Percentiles rank a stretch among this genome's conserved stretches.
These are phyloP conservation scores for Blastobotrys terrestris DNA, from an alignment of 805 yeast genomes.

Conservation along the genomic window DNA sequence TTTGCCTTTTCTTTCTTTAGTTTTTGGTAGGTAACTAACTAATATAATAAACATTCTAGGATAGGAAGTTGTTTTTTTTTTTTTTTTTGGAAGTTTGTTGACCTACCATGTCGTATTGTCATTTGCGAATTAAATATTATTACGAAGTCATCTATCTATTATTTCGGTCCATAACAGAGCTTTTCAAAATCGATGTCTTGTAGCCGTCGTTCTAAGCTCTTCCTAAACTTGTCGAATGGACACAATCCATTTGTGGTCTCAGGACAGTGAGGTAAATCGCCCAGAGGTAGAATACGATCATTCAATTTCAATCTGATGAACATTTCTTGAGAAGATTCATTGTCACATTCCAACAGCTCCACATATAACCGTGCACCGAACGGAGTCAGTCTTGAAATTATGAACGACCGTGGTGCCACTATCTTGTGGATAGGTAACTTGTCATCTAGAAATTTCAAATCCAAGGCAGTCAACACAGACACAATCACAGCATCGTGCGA, in stretches of 20 bases:
- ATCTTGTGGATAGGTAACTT: constrained; percentile 43
- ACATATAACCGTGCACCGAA: constrained; percentile 37
- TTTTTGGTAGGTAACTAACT: not conserved
- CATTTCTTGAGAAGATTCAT: constrained; percentile 10
- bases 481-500: constrained; percentile 69
- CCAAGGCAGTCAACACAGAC: constrained; percentile 58
- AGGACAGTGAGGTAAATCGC: constrained; percentile 31
- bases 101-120: too few relatives aligned
- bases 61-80: not conserved
- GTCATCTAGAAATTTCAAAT: constrained; percentile 38
- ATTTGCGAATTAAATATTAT: not conserved
- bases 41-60: not conserved
- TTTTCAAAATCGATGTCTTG: constrained; percentile 11
- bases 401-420: constrained; percentile 34
- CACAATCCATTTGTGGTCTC: constrained; percentile 30
- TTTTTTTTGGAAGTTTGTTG: too few relatives aligned
- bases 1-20: too few relatives aligned
- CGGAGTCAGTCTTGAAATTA: constrained; percentile 36
- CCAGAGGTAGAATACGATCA: constrained; percentile 34
- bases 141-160: not conserved
- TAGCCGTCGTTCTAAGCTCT: constrained; percentile 10
- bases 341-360: constrained; percentile 34
- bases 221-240: constrained; percentile 20
- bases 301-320: constrained; percentile 32
- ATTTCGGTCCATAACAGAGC: constrained; percentile 11